Evolutionary conservation across 2,329 filamentous ascomycete species (phyloP).

Genomic region (Neocucurbitaria cava): DNA sequence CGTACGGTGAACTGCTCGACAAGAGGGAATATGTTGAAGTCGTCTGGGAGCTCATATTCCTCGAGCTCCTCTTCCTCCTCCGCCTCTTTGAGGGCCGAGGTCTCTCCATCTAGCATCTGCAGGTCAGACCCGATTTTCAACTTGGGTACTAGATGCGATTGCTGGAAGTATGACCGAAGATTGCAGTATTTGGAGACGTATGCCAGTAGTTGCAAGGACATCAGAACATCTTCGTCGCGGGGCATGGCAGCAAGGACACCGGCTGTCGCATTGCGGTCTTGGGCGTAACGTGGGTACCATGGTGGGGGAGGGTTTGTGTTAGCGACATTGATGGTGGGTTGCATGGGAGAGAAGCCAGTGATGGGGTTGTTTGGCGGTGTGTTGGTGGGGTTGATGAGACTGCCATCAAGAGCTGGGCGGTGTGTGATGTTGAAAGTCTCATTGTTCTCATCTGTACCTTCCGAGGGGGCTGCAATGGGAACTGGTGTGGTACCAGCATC

Average conservation of each 20-base stretch:
- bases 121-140: constrained; percentile 90
- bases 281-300: constrained; percentile 78
- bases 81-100: constrained; percentile 44
- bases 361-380: constrained; percentile 68
- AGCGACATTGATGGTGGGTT: constrained; percentile 70
- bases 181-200: constrained; percentile 99
- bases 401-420: constrained; percentile 81
- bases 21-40: constrained; percentile 97
- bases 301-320: constrained; percentile 80
- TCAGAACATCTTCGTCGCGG: constrained; percentile 94
- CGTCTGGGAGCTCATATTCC: constrained; percentile 89
- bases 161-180: constrained; percentile 91
- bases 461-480: constrained; percentile 78
- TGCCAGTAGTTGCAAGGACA: constrained; percentile 94
- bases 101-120: constrained; percentile 75
- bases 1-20: constrained; percentile 98
- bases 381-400: constrained; percentile 74
- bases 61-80: constrained; percentile 73
- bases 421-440: constrained; percentile 96
- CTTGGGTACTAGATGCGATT: constrained; percentile 89
- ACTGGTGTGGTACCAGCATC: constrained; percentile 73
- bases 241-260: constrained; percentile 90
- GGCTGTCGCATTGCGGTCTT: constrained; percentile 71
- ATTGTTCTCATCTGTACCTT: constrained; percentile 73
- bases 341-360: constrained; percentile 72